Evolutionary conservation across 441 rosid species (phyloP), one percentile per base, ranked within the genome.

Genomic region (Gossypium laxum): DNA sequence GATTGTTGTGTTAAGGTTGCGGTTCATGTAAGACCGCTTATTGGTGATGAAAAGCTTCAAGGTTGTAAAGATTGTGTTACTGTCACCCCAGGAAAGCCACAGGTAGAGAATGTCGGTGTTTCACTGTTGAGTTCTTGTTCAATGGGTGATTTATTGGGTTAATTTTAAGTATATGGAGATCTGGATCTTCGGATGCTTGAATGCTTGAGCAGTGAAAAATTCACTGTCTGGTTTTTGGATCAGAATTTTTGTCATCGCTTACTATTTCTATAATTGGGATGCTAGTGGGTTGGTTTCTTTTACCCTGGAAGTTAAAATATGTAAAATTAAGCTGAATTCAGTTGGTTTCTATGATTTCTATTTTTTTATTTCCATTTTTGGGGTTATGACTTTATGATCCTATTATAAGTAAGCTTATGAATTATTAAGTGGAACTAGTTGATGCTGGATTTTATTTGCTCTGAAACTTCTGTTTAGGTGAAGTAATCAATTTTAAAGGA

Each of bases 1-100:
- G 90, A 91, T 77, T 94, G 99, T 30, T 94, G 92, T 61, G 98
- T 94, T 18, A 94, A 92, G 76, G 99, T 94, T 72, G 93, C 99
- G 11, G 95, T 94, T 63, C 98, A 94, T 67, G 77, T 94, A 14
- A 84, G 99, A 72, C 99, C 99, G n/a, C 92, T 94, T 60, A 91
- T 94, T 76, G 90, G 87, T 19, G 99, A 94, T 54, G 99, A 94
- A 80, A 81, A 80, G 71, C 83, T 91, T 65, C 96, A 90, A 76
- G 99, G 99, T 2, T 94, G 98, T 82, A 81, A 90, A 81, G 99
- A 94, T 76, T 94, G 99, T 50, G 96, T 94, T 84, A 79, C 92
- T 76, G 90, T 92, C 55, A 83, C 86, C 21, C 47, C 90, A 2
- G 98, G 96, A 66, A 94, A 94, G 89, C 94, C 98, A 30, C 99